A percentile compares a stretch with the other conserved stretches of the same genome.
Conservation (phyloP, 345 rosid genomes). For the Rubroshorea leprosula region DNA sequence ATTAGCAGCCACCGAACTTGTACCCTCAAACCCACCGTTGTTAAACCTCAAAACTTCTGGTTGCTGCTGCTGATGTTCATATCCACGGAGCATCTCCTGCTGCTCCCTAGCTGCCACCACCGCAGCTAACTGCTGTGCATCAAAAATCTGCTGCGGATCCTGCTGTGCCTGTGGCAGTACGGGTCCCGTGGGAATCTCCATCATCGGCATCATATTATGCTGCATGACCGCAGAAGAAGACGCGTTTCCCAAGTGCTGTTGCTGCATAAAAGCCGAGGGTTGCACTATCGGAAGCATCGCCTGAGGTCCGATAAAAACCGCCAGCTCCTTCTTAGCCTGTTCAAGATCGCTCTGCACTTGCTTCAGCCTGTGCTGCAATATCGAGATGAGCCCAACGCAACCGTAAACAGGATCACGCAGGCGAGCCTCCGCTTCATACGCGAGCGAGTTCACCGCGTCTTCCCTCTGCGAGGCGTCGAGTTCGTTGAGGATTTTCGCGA, state of each 20-base stretch:
- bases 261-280: slow-evolving; percentile 21
- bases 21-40: slow-evolving; percentile 25
- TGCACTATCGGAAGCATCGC: slow-evolving; percentile 44
- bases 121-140: slow-evolving; percentile 52
- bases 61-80: slow-evolving; percentile 40
- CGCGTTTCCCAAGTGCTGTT: slow-evolving; percentile 33
- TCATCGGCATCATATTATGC: slow-evolving; percentile 39
- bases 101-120: slow-evolving; percentile 54
- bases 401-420: slow-evolving; percentile 84
- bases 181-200: slow-evolving; percentile 38
- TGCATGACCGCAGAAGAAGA: slow-evolving; percentile 28
- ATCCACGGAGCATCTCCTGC: slow-evolving; percentile 51
- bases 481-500: slow-evolving; percentile 65
- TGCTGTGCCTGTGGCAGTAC: slow-evolving; percentile 18
- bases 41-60: slow-evolving; percentile 44
- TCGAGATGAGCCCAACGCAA: slow-evolving; percentile 66
- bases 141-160: slow-evolving; percentile 48
- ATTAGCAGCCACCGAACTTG: slow-evolving; percentile 31
- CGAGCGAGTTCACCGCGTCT: slow-evolving; percentile 74
- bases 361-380: slow-evolving; percentile 62
- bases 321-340: slow-evolving; percentile 54
- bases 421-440: slow-evolving; percentile 74
- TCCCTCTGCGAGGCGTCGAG: slow-evolving; percentile 45
- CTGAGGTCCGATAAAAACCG: slow-evolving; percentile 41
- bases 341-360: slow-evolving; percentile 42